These are phyloP conservation scores for Fagus crenata DNA, from an alignment of 306 rosid species.

Conservation along the genomic window DNA sequence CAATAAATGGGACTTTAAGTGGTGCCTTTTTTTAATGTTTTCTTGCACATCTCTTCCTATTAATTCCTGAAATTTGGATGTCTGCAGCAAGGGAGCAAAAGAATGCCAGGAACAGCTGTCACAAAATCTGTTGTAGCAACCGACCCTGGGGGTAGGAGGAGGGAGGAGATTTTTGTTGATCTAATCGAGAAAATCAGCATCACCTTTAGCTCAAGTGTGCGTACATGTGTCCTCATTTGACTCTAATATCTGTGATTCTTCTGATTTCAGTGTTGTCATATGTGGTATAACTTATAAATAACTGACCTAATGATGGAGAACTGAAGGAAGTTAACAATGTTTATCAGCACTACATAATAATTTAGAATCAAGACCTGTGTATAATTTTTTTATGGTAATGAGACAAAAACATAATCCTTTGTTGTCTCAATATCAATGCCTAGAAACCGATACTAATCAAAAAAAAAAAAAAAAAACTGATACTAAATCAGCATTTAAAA, in stretches of 20 bases:
- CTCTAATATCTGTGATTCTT: conserved; percentile 8
- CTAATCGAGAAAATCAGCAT: conserved; percentile 92
- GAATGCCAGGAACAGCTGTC: conserved; percentile 91
- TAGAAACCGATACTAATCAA: not conserved
- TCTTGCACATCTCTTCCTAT: conserved; percentile 8
- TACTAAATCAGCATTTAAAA: conserved; percentile 5
- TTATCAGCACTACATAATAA: not conserved
- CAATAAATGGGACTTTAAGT: not conserved
- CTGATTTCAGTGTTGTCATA: conserved; percentile 18
- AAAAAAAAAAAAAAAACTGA: not conserved
- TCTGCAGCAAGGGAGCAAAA: conserved; percentile 73
- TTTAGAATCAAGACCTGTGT: conserved; percentile 20
- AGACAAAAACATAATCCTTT: conserved; percentile 16
- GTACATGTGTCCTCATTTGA: conserved; percentile 38
- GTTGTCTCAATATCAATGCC: conserved; percentile 16
- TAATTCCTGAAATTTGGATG: conserved; percentile 34
- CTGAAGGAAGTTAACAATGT: not conserved
- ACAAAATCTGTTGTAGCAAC: conserved; percentile 84
- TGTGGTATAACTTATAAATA: conserved; percentile 19
- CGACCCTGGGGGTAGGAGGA: conserved; percentile 77
- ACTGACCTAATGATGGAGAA: not conserved
- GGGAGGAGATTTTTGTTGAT: conserved; percentile 91
- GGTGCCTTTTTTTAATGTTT: conserved; percentile 14
- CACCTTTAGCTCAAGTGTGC: conserved; percentile 85
- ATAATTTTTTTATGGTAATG: conserved; percentile 21